phyloP scores from a whole-genome alignment of 2,329 filamentous ascomycete genomes.

The Dichotomopilus funicola region DNA sequence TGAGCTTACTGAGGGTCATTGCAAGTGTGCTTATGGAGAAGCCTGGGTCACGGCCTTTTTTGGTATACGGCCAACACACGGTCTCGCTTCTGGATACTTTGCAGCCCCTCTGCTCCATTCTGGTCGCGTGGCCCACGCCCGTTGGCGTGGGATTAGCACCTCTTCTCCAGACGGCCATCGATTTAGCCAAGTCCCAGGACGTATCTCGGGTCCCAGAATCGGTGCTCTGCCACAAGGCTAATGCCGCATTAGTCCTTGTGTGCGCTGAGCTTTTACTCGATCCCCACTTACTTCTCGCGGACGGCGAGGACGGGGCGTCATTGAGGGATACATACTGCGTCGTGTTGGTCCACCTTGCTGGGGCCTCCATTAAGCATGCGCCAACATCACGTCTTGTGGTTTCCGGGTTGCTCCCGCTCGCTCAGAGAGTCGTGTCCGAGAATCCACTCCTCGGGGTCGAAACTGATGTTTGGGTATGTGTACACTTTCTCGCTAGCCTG shows the following conservation, averaged over 20 bases:
- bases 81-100: constrained; percentile 47
- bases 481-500: not conserved
- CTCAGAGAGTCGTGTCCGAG: constrained; percentile 16
- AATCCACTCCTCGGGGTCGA: constrained; percentile 16
- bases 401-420: constrained; percentile 21
- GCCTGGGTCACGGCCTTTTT: constrained; percentile 28
- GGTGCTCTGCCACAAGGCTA: constrained; percentile 24
- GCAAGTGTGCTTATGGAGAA: constrained; percentile 34
- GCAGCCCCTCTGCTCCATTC: constrained; percentile 36
- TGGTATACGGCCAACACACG: constrained; percentile 34
- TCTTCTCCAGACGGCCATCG: constrained; percentile 33
- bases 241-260: constrained; percentile 24
- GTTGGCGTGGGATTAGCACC: constrained; percentile 29
- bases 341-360: constrained; percentile 24
- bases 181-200: constrained; percentile 23
- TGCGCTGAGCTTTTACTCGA: constrained; percentile 20
- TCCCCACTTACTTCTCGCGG: constrained; percentile 13
- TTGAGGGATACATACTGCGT: constrained; percentile 17
- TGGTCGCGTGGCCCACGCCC: constrained; percentile 33
- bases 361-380: constrained; percentile 20
- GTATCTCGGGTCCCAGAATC: constrained; percentile 11
- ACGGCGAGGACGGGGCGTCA: constrained; percentile 13
- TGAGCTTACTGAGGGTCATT: constrained; percentile 39
- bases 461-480: constrained; percentile 24
- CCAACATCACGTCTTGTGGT: constrained; percentile 24